Base-by-base conservation (phyloP, 2,329 filamentous ascomycete genomes). In the Fusarium mexicanum region DNA sequence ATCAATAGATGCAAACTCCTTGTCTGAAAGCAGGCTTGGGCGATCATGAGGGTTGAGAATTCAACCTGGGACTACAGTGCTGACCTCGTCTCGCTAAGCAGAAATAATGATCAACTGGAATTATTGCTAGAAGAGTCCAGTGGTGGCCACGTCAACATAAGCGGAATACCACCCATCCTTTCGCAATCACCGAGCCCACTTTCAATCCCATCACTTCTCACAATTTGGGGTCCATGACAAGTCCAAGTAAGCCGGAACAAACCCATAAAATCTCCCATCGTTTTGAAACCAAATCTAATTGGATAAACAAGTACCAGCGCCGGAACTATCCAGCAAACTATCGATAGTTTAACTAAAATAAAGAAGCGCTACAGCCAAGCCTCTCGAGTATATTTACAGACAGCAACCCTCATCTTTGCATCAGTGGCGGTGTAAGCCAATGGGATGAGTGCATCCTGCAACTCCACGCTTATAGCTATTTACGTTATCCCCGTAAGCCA, bases 61-160 rank as follows among this genome's bases (percentile, higher is more conserved):
- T 43, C 17, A 26, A 31, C 20, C 18, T 35, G 20, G 8, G 31
- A 3, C 26, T 40, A n/a, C n/a, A 11, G 35, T 66, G 43, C 31
- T 38, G 26, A 50, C 40, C 22, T 18, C 50, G 38, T 69, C 65
- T 69, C 67, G 69, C 44, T 69, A 60, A 69, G 64, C 66, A 54
- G 48, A 48, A 61, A 29, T 12, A 6, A 37, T 12, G 35, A 53
- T 46, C 29, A 61, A 40, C 24, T 37, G 6, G 8, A 20, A 64
- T 11, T 24, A 37, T 43, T n/a, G 26, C 65, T 46, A 37, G 1
- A 38, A 29, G 9, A 8, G 24, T 31, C 31, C 11, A 14, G 8
- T 53, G 29, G 24, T 29, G 8, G 20, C 47, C 38, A 24, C 67
- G 58, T 69, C 67, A 38, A 40, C 57, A 61, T 50, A 69, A 68